Base-by-base conservation (phyloP, 2,329 filamentous ascomycete species). In the Hypoxylon sp. region DNA sequence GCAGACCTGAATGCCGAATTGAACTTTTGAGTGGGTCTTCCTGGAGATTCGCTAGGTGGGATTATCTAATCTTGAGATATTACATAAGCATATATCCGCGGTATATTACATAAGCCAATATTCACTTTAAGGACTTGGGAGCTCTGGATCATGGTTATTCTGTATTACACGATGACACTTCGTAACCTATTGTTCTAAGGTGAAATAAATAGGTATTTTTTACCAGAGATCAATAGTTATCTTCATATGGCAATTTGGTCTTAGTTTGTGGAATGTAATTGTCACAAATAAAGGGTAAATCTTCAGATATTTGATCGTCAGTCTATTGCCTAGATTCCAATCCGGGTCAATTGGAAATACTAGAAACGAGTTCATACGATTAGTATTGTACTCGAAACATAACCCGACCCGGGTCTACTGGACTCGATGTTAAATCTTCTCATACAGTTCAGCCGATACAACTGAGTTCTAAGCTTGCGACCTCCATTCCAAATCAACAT, bases 361-460 rank as follows among this genome's bases (percentile, higher is more conserved):
- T 33, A 57, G 9, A 58, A 55, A 71, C 47, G 17, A 67, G 65
- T 55, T 67, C 51, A 66, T 63, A 65, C 61, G 59, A 48, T 59
- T 69, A 72, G 70, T 75, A 75, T 75, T 73, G 75, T 57, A 58
- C 67, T 69, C 59, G 59, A 60, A 65, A 52, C 55, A 63, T 68
- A 63, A 58, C 69, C 63, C 66, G 35, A 53, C 64, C 58, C 53
- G 66, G 62, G 65, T 69, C 72, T 66, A 54, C 42, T 67, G 63
- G 59, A 60, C 68, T 69, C 50, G 47, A 69, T 74, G 67, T 66
- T 69, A 70, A 64, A 69, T 74, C 69, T 63, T 71, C 68, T 74
- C 73, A 71, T 76, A 75, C 71, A 74, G 66, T 69, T 60, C 71
- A 59, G 65, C 66, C 70, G 67, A 59, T 63, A 65, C 54, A 64